A percentile compares a stretch with the other conserved stretches of the same genome.
These are phyloP conservation scores for Jatropha multifida DNA, from an alignment of 441 rosid species.

Conservation along the genomic window DNA sequence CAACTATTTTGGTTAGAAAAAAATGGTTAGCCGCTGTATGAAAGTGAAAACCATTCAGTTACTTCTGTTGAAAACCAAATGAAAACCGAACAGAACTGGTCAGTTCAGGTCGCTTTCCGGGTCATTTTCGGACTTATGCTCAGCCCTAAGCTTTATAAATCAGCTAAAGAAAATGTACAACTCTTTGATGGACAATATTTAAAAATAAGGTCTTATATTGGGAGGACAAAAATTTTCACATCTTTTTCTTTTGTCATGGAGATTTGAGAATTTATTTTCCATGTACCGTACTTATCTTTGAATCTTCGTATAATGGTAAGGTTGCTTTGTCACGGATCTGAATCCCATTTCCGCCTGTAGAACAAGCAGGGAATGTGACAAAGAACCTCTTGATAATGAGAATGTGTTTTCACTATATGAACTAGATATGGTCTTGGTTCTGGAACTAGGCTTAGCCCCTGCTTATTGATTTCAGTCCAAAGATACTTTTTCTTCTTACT, in stretches of 20 bases:
- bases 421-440: neutral
- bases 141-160: neutral
- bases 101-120: too few relatives aligned
- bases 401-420: neutral
- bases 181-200: neutral
- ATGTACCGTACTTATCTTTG: neutral
- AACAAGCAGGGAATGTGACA: too few relatives aligned
- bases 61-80: too few relatives aligned
- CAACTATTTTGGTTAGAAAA: too few relatives aligned
- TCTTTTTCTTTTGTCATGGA: neutral
- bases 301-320: neutral
- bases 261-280: neutral
- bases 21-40: too few relatives aligned
- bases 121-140: too few relatives aligned
- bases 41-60: too few relatives aligned
- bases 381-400: too few relatives aligned
- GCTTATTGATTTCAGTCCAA: neutral
- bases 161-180: neutral
- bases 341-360: neutral
- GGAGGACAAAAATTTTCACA: neutral
- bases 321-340: neutral
- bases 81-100: too few relatives aligned
- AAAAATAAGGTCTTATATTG: neutral
- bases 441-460: neutral
- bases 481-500: neutral